Percentiles rank a stretch among this genome's conserved stretches.
These are phyloP conservation scores for Acer negundo DNA, from an alignment of 345 rosid genomes.

Conservation along the genomic window DNA sequence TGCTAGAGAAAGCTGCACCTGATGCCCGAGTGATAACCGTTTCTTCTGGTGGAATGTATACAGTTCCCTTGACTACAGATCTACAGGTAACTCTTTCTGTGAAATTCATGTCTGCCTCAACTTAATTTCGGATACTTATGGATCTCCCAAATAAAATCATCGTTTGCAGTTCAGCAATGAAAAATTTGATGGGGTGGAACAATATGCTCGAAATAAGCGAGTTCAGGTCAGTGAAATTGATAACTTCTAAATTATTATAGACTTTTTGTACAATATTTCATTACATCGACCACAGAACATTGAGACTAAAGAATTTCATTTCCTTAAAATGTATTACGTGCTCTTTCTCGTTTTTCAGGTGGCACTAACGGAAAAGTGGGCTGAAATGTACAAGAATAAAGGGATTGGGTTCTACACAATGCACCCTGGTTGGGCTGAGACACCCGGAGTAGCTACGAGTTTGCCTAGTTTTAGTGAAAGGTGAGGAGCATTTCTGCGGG, in stretches of 20 bases:
- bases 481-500: slow-evolving; percentile 30
- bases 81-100: slow-evolving; percentile 51
- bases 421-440: slow-evolving; percentile 98
- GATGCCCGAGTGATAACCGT: slow-evolving; percentile 87
- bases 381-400: slow-evolving; percentile 62
- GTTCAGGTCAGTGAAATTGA: slow-evolving; percentile 58
- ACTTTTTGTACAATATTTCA: neutral
- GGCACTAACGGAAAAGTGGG: slow-evolving; percentile 81
- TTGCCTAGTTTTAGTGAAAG: slow-evolving; percentile 56
- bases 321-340: neutral
- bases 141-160: neutral
- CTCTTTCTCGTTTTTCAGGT: slow-evolving; percentile 45
- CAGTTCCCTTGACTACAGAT: slow-evolving; percentile 73
- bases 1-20: slow-evolving; percentile 79
- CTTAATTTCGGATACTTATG: neutral
- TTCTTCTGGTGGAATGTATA: slow-evolving; percentile 88
- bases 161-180: slow-evolving; percentile 55
- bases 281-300: neutral
- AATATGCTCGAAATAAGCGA: slow-evolving; percentile 86
- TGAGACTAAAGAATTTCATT: neutral
- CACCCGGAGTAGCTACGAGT: slow-evolving; percentile 80
- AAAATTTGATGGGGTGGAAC: slow-evolving; percentile 59
- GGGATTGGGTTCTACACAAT: slow-evolving; percentile 83
- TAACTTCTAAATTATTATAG: neutral
- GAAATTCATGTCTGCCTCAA: neutral